phyloP scores from a whole-genome alignment of 805 yeast genomes.

The Vanderwaltozyma tropicalis region DNA sequence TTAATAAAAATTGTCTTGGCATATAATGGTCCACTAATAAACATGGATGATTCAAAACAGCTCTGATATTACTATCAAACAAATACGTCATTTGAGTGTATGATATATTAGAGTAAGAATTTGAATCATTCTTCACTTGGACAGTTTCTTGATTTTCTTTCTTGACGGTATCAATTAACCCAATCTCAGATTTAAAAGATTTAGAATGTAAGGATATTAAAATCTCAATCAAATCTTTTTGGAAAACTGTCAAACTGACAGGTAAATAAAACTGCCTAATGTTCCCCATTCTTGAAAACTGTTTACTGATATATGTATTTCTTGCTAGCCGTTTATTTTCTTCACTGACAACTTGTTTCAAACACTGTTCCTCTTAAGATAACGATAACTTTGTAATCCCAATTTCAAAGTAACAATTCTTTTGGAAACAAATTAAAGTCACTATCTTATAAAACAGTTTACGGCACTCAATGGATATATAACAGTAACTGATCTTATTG shows the following conservation, averaged over 20 bases:
- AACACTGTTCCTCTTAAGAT: too few relatives aligned
- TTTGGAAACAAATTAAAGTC: too few relatives aligned
- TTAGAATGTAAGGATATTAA: constrained; percentile 34
- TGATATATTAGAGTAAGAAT: constrained; percentile 31
- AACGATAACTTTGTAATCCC: too few relatives aligned
- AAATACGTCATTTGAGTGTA: constrained; percentile 27
- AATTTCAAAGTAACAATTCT: too few relatives aligned
- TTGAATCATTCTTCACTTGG: constrained; percentile 18
- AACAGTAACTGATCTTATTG: too few relatives aligned
- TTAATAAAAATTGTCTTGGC: constrained; percentile 55
- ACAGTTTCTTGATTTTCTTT: constrained; percentile 3
- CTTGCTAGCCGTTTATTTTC: too few relatives aligned
- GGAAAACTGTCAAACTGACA: constrained; percentile 34
- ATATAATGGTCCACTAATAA: constrained; percentile 67
- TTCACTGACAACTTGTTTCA: too few relatives aligned
- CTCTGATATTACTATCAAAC: constrained; percentile 32
- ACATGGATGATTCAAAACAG: constrained; percentile 57
- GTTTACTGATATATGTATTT: too few relatives aligned
- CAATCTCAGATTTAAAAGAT: constrained; percentile 16
- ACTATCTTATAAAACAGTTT: too few relatives aligned
- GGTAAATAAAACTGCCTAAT: constrained; percentile 27
- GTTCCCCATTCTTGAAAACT: not conserved
- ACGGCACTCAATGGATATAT: too few relatives aligned
- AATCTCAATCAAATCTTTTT: constrained; percentile 35
- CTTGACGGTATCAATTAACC: constrained; percentile 1